A percentile compares a stretch with the other conserved stretches of the same genome.
Conservation (phyloP, 208 protist genomes). For the Trypanosoma avium region DNA sequence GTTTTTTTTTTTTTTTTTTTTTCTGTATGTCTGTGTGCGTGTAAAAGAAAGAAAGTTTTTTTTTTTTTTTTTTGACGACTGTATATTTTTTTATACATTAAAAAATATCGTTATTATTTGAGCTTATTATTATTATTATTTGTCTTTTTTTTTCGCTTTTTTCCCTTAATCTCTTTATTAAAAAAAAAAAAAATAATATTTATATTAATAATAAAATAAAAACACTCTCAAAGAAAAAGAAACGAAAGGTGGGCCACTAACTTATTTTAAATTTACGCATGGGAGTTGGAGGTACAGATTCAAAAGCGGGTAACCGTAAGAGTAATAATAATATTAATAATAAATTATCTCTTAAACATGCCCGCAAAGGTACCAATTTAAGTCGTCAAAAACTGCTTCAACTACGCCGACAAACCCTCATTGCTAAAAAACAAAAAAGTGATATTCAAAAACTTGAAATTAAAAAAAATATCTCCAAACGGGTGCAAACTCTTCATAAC, state of each 20-base stretch:
- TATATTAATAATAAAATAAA: no score
- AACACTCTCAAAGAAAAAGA: no score
- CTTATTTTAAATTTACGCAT: conserved; percentile 17
- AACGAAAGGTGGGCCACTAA: not conserved
- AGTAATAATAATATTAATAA: not conserved
- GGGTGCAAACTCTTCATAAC: conserved; percentile 58
- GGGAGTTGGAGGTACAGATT: not conserved
- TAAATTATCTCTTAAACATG: conserved; percentile 16
- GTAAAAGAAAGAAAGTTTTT: no score
- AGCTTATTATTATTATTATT: no score
- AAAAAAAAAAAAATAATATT: no score
- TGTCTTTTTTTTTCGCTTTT: no score
- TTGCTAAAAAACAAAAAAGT: conserved; percentile 49
- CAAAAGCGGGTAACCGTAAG: not conserved
- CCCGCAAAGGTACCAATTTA: conserved; percentile 54
- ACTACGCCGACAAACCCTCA: conserved; percentile 48
- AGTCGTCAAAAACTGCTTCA: conserved; percentile 80
- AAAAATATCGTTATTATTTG: no score
- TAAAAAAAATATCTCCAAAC: conserved; percentile 36
- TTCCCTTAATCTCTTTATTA: no score
- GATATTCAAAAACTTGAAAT: conserved; percentile 38
- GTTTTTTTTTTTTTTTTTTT: not conserved
- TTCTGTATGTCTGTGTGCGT: no score
- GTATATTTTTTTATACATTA: no score
- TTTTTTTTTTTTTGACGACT: no score